A percentile compares a stretch with the other conserved stretches of the same genome.
phyloP scores from a whole-genome alignment of 2,329 filamentous ascomycete genomes.

The Fusarium subglutinans region DNA sequence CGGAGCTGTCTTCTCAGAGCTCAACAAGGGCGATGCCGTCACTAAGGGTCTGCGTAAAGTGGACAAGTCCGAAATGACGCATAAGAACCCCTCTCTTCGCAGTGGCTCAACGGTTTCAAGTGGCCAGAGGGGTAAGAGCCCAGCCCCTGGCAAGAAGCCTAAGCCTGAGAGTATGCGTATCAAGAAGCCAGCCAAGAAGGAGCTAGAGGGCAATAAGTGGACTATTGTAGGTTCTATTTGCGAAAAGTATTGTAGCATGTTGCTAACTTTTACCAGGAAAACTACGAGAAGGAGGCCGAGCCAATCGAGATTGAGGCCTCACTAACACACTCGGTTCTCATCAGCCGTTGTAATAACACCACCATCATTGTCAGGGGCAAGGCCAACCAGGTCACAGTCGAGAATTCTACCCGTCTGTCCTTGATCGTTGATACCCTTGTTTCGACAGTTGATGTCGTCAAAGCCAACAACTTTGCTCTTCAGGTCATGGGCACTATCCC shows the following conservation, averaged over 20 bases:
- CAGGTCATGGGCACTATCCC: conserved; percentile 88
- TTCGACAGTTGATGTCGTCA: conserved; percentile 93
- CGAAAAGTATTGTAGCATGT: background rate
- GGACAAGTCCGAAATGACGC: conserved; percentile 95
- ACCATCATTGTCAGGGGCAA: conserved; percentile 92
- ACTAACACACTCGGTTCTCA: conserved; percentile 88
- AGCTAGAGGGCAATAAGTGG: conserved; percentile 92
- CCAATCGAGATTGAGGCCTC: conserved; percentile 84
- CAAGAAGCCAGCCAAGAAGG: conserved; percentile 83
- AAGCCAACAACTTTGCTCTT: conserved; percentile 92
- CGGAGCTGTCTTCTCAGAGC: conserved; percentile 87
- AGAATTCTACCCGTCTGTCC: conserved; percentile 86
- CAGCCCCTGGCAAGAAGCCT: conserved; percentile 85
- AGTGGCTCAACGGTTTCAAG: conserved; percentile 75
- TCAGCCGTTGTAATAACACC: conserved; percentile 90
- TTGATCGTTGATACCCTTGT: conserved; percentile 90
- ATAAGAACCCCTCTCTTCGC: conserved; percentile 93
- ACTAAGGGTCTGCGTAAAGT: conserved; percentile 92
- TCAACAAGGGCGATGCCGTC: conserved; percentile 90
- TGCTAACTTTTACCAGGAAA: conserved; percentile 67
- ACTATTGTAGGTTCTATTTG: conserved; percentile 68
- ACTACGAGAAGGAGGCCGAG: conserved; percentile 80
- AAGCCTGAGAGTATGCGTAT: conserved; percentile 86
- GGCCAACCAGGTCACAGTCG: conserved; percentile 94
- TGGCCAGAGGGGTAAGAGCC: conserved; percentile 77